Base-by-base conservation (phyloP, 495 filamentous ascomycete species). In the Neurospora cerealis region DNA sequence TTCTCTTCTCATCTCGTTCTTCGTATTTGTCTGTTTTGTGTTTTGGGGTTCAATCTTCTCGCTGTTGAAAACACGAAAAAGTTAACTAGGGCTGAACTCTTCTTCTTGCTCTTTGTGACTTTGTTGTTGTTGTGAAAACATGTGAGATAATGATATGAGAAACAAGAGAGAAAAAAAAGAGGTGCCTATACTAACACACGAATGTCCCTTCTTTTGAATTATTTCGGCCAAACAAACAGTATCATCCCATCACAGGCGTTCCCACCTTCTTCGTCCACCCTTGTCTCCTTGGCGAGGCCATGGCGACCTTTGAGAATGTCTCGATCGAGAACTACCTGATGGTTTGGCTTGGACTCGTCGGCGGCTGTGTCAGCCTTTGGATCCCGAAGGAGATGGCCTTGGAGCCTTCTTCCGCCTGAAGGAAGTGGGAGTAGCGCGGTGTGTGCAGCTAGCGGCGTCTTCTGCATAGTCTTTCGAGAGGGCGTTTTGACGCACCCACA, bases 221-320 rank as follows among this genome's bases (percentile, higher is more conserved):
- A 80, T 80, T 79, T 74, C 54, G 48, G 54, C 28, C 54, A 66
- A 34, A 17, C 28, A 66, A 66, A 77, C 79, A 94, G 93, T 89
- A 95, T 83, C 93, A 96, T 86, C 93, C 93, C 69, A 82, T 90
- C 60, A 91, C 89, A 73, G 91, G 89, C 72, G 78, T 90, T 69
- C 93, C 93, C 69, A 85, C 88, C 69, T 94, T 92, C 78, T 96
- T 94, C 83, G 84, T 96, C 77, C 93, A 97, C 82, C 93, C 93
- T 32, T 97, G 93, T 85, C 88, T 92, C 79, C 91, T 93, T n/a
- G 90, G 90, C 72, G 91, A 93, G 75, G 91, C 91, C 69, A 91
- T 97, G 88, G 84, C 82, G 42, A 80, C 77, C 24, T 86, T 87
- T 75, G 80, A 85, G 70, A 34, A 66, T 66, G 85, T 88, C 74